phyloP scores from a whole-genome alignment of 1,139 yeast species.

The Saccharomyces hybrid region DNA sequence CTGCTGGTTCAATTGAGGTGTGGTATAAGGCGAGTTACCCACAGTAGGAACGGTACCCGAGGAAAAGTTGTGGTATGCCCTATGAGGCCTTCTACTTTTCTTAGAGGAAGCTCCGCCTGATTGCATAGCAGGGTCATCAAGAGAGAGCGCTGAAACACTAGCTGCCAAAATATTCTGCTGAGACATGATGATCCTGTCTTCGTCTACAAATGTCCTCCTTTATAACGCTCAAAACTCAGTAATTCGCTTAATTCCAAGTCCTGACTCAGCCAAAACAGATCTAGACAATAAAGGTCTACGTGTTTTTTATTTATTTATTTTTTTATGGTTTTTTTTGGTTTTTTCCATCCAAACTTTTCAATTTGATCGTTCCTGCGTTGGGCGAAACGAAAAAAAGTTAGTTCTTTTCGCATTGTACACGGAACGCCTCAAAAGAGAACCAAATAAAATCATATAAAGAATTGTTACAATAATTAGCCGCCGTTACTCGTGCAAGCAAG shows the following conservation, averaged over 20 bases:
- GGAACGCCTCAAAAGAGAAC: background rate
- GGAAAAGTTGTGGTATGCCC: conserved; percentile 22
- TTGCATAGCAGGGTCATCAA: conserved; percentile 11
- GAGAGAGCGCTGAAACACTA: conserved; percentile 16
- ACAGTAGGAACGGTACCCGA: conserved; percentile 3
- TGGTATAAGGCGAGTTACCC: conserved; percentile 1
- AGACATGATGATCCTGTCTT: conserved; percentile 9
- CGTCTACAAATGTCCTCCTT: background rate
- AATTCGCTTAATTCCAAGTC: background rate
- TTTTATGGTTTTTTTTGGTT: background rate
- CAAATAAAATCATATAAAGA: background rate
- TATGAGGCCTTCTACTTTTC: conserved; percentile 20
- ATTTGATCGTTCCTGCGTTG: background rate
- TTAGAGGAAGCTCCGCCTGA: conserved; percentile 4
- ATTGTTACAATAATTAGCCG: background rate
- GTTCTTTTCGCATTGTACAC: background rate
- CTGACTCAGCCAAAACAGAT: background rate
- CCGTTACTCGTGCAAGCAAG: background rate
- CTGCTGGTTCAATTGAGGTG: conserved; percentile 1
- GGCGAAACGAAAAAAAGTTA: background rate
- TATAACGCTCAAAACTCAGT: background rate
- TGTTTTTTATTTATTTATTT: background rate
- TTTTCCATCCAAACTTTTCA: background rate
- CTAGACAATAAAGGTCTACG: background rate
- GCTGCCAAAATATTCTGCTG: conserved; percentile 10